Evolutionary conservation across 139 green algal species (phyloP).

Genomic region (Chlorella vulgaris): DNA sequence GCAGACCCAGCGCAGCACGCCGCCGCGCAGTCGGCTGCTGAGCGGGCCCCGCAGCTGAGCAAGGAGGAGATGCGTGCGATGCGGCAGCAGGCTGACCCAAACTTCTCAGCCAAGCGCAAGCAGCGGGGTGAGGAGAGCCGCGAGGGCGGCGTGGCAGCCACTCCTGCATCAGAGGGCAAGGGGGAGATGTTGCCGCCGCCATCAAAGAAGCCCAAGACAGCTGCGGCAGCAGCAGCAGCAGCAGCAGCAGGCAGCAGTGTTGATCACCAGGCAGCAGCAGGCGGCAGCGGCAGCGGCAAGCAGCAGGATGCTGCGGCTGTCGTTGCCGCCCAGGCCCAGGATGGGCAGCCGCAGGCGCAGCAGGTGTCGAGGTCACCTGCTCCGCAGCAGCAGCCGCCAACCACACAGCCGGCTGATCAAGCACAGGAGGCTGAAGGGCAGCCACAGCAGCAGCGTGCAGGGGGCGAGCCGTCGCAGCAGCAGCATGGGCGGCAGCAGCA

Average conservation of each 20-base stretch:
- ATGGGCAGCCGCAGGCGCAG: too few relatives aligned
- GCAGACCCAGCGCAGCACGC: conserved; percentile 37
- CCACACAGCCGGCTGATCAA: background rate
- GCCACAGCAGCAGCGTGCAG: background rate
- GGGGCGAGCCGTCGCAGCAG: background rate
- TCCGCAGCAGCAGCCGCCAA: background rate
- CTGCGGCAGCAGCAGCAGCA: background rate
- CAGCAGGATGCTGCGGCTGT: background rate
- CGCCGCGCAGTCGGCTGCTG: conserved; percentile 54
- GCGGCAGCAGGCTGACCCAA: conserved; percentile 73
- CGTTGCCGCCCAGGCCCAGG: too few relatives aligned
- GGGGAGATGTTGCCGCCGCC: conserved; percentile 12
- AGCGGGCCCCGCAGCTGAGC: conserved; percentile 60
- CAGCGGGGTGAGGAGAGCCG: conserved; percentile 5
- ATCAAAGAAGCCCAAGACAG: conserved; percentile 8
- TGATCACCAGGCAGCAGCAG: background rate
- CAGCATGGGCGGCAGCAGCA: background rate
- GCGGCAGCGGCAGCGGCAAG: background rate
- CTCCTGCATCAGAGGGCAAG: background rate
- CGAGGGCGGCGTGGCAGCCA: background rate
- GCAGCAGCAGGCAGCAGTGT: too few relatives aligned
- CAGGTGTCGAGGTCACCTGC: background rate
- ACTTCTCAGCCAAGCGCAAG: conserved; percentile 57
- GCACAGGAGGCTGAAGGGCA: too few relatives aligned
- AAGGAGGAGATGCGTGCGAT: conserved; percentile 64